Percentiles rank a stretch among this genome's conserved stretches.
These are phyloP conservation scores for Saccharum spontaneum DNA, from an alignment of 176 grass and related monocot species.

Conservation along the genomic window DNA sequence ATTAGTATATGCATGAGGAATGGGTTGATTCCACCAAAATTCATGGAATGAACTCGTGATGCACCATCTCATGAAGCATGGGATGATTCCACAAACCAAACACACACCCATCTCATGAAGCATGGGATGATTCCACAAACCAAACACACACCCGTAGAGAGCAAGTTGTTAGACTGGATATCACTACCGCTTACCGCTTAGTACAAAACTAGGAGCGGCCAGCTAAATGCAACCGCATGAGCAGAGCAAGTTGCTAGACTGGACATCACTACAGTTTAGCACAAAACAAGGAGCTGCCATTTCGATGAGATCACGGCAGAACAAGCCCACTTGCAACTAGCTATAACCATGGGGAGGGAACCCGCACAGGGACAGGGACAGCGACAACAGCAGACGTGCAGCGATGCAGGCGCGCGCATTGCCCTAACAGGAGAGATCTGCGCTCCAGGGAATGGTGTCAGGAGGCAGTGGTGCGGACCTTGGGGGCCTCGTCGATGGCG, in stretches of 20 bases:
- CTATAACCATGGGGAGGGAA: not conserved
- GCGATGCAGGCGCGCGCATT: constrained; percentile 9
- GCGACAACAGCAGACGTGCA: constrained; percentile 1
- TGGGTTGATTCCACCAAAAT: not conserved
- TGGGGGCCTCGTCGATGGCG: constrained; percentile 76
- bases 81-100: not conserved
- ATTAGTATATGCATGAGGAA: not conserved
- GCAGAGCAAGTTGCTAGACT: not conserved
- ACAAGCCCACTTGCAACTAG: not conserved
- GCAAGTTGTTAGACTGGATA: constrained; percentile 6
- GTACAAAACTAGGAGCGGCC: not conserved
- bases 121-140: not conserved
- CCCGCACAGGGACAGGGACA: not conserved
- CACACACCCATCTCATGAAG: not conserved
- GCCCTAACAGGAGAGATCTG: constrained; percentile 18
- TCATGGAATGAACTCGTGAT: not conserved
- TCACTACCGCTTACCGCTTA: constrained; percentile 9
- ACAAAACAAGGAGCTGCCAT: not conserved
- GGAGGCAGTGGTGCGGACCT: constrained; percentile 40
- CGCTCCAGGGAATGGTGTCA: not conserved
- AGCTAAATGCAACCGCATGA: not conserved
- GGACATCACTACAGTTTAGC: not conserved
- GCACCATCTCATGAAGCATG: not conserved
- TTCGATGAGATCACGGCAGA: constrained; percentile 27
- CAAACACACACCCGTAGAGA: not conserved